These are phyloP conservation scores for Gossypium gossypioides DNA, from an alignment of 441 rosid species.

Conservation along the genomic window DNA sequence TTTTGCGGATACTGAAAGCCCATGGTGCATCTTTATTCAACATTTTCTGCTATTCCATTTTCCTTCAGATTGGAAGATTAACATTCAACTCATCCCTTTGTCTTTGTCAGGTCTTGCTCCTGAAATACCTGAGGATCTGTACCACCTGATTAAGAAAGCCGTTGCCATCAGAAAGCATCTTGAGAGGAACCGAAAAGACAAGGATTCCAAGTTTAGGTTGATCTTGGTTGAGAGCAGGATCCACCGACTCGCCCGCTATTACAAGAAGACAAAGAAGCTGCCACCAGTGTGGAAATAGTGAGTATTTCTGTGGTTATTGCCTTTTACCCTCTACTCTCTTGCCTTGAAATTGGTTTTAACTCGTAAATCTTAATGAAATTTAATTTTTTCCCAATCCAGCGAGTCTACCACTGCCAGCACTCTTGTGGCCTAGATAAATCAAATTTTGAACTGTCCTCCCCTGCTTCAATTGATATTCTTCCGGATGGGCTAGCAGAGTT, in stretches of 20 bases:
- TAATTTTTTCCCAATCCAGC: constrained; percentile 16
- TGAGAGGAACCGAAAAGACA: constrained; percentile 82
- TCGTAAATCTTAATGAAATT: neutral
- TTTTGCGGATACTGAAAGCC: constrained; percentile 60
- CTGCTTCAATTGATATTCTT: neutral
- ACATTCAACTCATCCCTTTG: neutral
- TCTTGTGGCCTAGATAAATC: constrained; percentile 35
- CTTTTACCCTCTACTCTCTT: neutral
- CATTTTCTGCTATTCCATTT: neutral
- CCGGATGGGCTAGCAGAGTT: neutral
- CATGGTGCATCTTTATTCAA: constrained; percentile 27
- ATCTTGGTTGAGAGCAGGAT: constrained; percentile 76
- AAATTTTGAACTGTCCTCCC: neutral
- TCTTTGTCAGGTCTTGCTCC: constrained; percentile 53
- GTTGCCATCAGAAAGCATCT: constrained; percentile 75
- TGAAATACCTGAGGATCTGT: constrained; percentile 74
- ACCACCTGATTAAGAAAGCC: constrained; percentile 68
- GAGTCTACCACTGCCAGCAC: constrained; percentile 62
- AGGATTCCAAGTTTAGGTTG: constrained; percentile 74
- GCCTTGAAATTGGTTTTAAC: neutral
- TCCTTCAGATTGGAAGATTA: neutral
- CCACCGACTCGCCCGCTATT: constrained; percentile 69
- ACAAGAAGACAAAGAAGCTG: constrained; percentile 82
- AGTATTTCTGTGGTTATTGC: constrained; percentile 17
- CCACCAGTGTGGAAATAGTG: constrained; percentile 81